These are phyloP conservation scores for Mucor sp. DNA, from an alignment of 371 early-diverging fungal species.

Conservation along the genomic window DNA sequence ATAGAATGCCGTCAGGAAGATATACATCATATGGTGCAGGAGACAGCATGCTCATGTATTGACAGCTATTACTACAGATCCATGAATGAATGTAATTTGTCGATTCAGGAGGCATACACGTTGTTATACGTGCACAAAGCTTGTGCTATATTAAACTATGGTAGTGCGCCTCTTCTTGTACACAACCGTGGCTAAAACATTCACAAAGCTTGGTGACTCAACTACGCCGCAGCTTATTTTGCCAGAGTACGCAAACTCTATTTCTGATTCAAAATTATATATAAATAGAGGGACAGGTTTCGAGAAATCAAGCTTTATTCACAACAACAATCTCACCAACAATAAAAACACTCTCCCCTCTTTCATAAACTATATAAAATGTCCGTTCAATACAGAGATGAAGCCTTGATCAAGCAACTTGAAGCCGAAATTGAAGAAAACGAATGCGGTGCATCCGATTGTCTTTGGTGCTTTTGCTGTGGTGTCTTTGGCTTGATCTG, in stretches of 20 bases:
- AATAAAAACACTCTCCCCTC: neutral
- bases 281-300: too few relatives aligned
- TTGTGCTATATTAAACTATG: neutral
- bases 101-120: neutral
- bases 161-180: neutral
- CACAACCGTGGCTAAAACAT: neutral
- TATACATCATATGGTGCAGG: too few relatives aligned
- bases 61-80: neutral
- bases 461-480: conserved; percentile 67
- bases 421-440: conserved; percentile 18
- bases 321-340: neutral
- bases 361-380: conserved; percentile 1
- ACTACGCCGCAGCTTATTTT: too few relatives aligned
- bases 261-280: too few relatives aligned
- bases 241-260: too few relatives aligned
- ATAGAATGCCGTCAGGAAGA: neutral
- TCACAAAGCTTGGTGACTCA: neutral
- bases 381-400: conserved; percentile 20
- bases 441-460: conserved; percentile 37
- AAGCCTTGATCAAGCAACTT: conserved; percentile 14
- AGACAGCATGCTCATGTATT: too few relatives aligned
- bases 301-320: too few relatives aligned
- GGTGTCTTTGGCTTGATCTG: conserved; percentile 50
- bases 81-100: neutral
- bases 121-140: neutral